phyloP scores from a whole-genome alignment of 345 rosid species.

The Murraya koenigii region DNA sequence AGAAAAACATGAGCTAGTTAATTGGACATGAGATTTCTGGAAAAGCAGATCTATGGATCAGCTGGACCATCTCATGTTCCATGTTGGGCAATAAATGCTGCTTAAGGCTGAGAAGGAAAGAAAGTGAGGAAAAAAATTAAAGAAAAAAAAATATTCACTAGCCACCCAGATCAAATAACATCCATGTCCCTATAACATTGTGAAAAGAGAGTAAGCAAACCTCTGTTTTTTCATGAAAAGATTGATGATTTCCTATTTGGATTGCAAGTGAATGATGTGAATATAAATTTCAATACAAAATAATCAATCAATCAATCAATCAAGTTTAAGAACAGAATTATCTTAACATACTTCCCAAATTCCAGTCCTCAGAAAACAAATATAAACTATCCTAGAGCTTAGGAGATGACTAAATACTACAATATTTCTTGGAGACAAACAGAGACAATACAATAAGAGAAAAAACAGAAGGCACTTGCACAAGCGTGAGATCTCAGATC shows the following conservation, averaged over 20 bases:
- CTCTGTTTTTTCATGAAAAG: neutral
- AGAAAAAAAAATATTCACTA: neutral
- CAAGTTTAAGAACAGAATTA: constrained; percentile 11
- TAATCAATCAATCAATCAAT: constrained; percentile 13
- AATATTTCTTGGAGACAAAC: constrained; percentile 2
- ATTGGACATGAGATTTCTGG: neutral
- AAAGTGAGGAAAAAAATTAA: neutral
- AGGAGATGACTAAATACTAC: constrained; percentile 14
- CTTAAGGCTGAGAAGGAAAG: too few species aligned
- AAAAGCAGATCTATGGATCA: neutral
- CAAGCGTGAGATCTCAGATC: neutral
- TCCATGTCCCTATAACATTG: neutral
- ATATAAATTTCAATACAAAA: constrained; percentile 5
- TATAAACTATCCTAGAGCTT: constrained; percentile 20
- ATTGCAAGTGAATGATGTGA: neutral
- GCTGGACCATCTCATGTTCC: neutral
- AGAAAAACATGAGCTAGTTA: neutral
- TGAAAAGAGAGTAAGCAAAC: neutral
- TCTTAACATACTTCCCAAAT: constrained; percentile 21
- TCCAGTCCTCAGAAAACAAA: constrained; percentile 4
- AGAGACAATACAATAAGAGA: neutral
- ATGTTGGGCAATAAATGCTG: neutral
- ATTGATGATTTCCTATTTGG: neutral
- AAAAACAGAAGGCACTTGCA: constrained; percentile 1
- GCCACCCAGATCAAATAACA: neutral